phyloP scores from a whole-genome alignment of 78 protist genomes.

The Trichosphaerium sp. region DNA sequence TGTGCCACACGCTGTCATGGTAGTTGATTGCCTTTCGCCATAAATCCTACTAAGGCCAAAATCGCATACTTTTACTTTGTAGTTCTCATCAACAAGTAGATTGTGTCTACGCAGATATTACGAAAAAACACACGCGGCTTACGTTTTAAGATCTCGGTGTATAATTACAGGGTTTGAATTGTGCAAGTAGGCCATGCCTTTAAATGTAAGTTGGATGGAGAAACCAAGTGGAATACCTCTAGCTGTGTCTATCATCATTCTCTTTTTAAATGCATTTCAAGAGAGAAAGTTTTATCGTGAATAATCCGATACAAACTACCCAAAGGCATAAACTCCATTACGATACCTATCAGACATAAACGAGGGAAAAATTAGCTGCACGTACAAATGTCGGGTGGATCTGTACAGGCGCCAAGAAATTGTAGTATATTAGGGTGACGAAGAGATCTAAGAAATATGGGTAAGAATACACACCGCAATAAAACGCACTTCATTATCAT shows the following conservation, averaged over 20 bases:
- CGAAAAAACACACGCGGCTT: not conserved
- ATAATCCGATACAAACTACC: conserved; percentile 1
- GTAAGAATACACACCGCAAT: not conserved
- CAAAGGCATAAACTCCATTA: conserved; percentile 42
- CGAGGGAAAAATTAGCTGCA: too few relatives aligned
- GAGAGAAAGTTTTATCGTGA: not conserved
- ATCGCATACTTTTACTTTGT: conserved; percentile 52
- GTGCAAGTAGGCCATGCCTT: conserved; percentile 49
- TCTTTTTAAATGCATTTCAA: not conserved
- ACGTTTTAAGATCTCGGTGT: conserved; percentile 12
- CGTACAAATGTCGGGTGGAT: conserved; percentile 50
- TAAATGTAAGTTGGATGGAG: too few relatives aligned
- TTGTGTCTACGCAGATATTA: conserved; percentile 55
- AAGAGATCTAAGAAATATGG: not conserved
- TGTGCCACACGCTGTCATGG: conserved; percentile 62
- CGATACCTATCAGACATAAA: too few relatives aligned
- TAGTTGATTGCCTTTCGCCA: conserved; percentile 9
- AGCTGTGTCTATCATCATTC: conserved; percentile 32
- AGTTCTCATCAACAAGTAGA: conserved; percentile 44
- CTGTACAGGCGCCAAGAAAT: conserved; percentile 39
- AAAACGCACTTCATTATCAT: conserved; percentile 22
- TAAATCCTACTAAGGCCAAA: conserved; percentile 43
- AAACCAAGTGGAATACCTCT: too few relatives aligned
- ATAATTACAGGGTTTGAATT: conserved; percentile 36
- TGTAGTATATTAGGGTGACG: conserved; percentile 61